Base-by-base conservation (phyloP, 2,329 filamentous ascomycete species). In the Scedosporium minutisporum region DNA sequence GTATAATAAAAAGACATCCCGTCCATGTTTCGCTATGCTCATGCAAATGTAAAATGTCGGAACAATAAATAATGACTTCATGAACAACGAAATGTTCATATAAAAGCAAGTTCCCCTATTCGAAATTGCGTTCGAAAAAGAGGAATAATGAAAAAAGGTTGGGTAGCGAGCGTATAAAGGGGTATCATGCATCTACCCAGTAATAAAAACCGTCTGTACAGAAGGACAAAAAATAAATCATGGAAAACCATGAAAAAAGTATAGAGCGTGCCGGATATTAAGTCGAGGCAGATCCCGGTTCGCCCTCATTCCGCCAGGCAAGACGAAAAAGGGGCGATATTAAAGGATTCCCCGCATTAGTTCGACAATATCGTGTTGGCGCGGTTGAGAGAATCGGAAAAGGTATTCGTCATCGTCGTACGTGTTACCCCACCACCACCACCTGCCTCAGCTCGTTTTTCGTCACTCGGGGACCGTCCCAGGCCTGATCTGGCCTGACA, bases 401-500 rank as follows among this genome's bases (percentile, higher is more conserved):
- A 38, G 33, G 33, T 14, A 38, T 44, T 64, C 21, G 27, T 62
- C 42, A 27, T 29, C 51, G 21, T 55, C 51, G 21, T 55, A 61
- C 46, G 63, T 64, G 12, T 71, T 70, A 77, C 65, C 77, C 71
- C 51, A 74, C 69, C 44, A 80, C 74, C 29, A 78, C 76, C 27
- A 81, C 76, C 62, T 80, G 78, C 64, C 74, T 77, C 14, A 80
- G 67, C 64, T 80, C 78, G 60, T 76, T 75, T 62, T 80, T 76
- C 65, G 74, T 71, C 25, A 71, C 72, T 14, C 75, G 68, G 38
- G 70, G 68, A 57, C 68, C 72, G 21, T 75, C 75, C 76, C 77
- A 79, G 16, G 75, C 72, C 33, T 72, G 71, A 10, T 76, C 71
- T 14, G 72, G 69, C 4, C 71, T 71, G 67, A 76, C 68, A 57